phyloP scores from a whole-genome alignment of 2,329 filamentous ascomycete species.

The Pezicula radicicola region DNA sequence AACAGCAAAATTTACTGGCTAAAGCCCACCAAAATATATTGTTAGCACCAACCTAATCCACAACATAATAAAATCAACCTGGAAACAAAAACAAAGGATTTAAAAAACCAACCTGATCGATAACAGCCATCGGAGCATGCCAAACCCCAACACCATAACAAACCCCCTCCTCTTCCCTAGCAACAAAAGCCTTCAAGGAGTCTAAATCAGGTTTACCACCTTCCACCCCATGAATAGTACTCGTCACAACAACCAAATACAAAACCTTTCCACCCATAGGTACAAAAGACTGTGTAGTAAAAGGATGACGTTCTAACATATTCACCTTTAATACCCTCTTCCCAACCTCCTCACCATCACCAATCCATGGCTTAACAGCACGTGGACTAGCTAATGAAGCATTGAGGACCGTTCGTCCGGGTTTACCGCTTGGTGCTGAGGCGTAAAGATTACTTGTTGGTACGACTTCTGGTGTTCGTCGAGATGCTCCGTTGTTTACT shows the following conservation, averaged over 20 bases:
- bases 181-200: constrained; percentile 71
- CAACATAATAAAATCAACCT: neutral
- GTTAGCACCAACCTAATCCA: neutral
- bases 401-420: constrained; percentile 1
- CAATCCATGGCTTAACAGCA: neutral
- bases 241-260: constrained; percentile 80
- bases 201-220: constrained; percentile 69
- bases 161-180: constrained; percentile 73
- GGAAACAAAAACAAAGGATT: constrained; percentile 57
- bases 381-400: neutral
- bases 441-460: constrained; percentile 2
- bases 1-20: constrained; percentile 2
- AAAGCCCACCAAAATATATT: neutral
- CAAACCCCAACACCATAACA: constrained; percentile 86
- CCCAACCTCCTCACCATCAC: neutral
- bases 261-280: constrained; percentile 58
- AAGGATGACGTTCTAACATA: constrained; percentile 87
- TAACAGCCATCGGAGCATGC: constrained; percentile 91
- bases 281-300: constrained; percentile 85
- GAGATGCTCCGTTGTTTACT: constrained; percentile 1
- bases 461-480: constrained; percentile 3
- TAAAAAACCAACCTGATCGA: constrained; percentile 63
- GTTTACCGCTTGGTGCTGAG: neutral
- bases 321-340: constrained; percentile 49
- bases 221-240: constrained; percentile 37